Percentiles rank a stretch among this genome's conserved stretches.
These are phyloP conservation scores for Taphrina flavorubra DNA, from an alignment of 1,139 yeast species.

Conservation along the genomic window DNA sequence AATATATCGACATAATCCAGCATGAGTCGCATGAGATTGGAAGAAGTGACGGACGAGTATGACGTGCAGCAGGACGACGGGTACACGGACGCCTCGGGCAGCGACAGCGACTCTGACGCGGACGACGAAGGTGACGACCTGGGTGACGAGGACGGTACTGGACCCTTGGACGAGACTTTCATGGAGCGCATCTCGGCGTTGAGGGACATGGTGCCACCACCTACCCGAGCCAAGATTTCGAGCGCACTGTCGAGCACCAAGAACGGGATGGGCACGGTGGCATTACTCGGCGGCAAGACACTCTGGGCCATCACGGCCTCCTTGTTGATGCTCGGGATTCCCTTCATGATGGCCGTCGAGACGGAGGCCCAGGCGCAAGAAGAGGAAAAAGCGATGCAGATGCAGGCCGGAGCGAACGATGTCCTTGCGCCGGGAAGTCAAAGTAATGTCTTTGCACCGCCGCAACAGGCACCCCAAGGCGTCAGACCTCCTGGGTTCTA, in stretches of 20 bases:
- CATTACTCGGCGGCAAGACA: constrained; percentile 66
- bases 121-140: constrained; percentile 48
- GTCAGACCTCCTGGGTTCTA: constrained; percentile 41
- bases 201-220: constrained; percentile 89
- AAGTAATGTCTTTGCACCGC: constrained; percentile 26
- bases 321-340: constrained; percentile 73
- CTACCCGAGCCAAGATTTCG: constrained; percentile 66
- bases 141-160: constrained; percentile 62
- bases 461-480: constrained; percentile 33
- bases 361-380: constrained; percentile 59
- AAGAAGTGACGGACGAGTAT: constrained; percentile 43
- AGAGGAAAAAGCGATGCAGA: constrained; percentile 79
- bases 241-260: constrained; percentile 50
- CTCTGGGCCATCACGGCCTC: constrained; percentile 88
- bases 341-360: constrained; percentile 66
- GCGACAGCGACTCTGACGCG: constrained; percentile 43
- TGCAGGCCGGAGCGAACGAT: constrained; percentile 49
- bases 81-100: constrained; percentile 28
- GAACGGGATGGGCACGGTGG: constrained; percentile 55
- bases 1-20: not conserved
- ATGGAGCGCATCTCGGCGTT: constrained; percentile 87
- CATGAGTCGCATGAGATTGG: constrained; percentile 39
- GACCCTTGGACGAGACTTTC: constrained; percentile 83
- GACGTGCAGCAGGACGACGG: constrained; percentile 39
- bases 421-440: constrained; percentile 35